Conservation (phyloP, 129 eudicot species). For the Erigeron canadensis region DNA sequence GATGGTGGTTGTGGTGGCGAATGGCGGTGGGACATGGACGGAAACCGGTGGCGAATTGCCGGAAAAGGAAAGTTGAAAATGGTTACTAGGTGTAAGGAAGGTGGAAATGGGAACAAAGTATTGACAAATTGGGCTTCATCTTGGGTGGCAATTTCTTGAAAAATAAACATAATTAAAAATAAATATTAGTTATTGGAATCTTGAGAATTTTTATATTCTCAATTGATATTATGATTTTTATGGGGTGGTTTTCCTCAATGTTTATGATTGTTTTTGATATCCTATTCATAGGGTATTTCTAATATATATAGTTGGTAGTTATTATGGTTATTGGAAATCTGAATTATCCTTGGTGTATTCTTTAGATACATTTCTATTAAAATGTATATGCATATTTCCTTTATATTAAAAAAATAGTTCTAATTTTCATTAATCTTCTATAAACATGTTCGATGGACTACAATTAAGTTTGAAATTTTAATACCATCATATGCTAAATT, state of each 20-base stretch:
- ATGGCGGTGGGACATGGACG: slow-evolving; percentile 45
- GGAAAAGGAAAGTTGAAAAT: slow-evolving; percentile 36
- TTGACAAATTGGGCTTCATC: slow-evolving; percentile 50
- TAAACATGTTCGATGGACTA: background rate
- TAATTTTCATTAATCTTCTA: background rate
- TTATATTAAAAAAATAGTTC: background rate
- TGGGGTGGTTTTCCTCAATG: background rate
- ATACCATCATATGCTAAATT: background rate
- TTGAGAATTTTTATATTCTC: slow-evolving; percentile 14
- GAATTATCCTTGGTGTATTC: background rate
- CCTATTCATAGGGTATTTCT: slow-evolving; percentile 42
- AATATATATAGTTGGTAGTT: slow-evolving; percentile 32
- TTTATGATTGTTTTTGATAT: slow-evolving; percentile 32
- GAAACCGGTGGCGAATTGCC: slow-evolving; percentile 29
- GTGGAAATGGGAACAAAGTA: slow-evolving; percentile 54
- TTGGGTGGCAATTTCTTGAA: slow-evolving; percentile 74
- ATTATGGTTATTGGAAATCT: slow-evolving; percentile 35
- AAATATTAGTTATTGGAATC: slow-evolving; percentile 11
- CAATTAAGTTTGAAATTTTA: background rate
- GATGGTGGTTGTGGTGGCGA: slow-evolving; percentile 14
- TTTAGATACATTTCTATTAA: background rate
- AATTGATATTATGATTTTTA: slow-evolving; percentile 25
- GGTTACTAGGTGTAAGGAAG: slow-evolving; percentile 67
- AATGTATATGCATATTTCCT: background rate
- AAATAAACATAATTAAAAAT: background rate